These are phyloP conservation scores for Dioscorea zingiberensis DNA, from an alignment of 106 monocot species.

Conservation along the genomic window DNA sequence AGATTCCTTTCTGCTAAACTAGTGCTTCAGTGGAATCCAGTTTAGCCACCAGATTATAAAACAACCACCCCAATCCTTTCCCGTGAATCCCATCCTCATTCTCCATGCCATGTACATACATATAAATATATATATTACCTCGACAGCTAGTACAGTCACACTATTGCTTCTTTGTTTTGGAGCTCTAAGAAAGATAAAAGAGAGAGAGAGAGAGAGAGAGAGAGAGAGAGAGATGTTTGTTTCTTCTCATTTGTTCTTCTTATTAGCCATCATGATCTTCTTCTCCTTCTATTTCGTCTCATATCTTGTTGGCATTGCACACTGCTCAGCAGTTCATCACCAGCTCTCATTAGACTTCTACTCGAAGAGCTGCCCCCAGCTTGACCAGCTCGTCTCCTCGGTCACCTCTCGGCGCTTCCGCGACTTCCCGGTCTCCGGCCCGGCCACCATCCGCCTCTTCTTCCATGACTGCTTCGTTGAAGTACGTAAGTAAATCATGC, in stretches of 20 bases:
- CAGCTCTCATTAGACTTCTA: slow-evolving; percentile 69
- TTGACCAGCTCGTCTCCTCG: slow-evolving; percentile 63
- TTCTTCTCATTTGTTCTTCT: not conserved
- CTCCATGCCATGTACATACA: no score
- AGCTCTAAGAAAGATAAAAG: no score
- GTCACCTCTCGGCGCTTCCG: slow-evolving; percentile 46
- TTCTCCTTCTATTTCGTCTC: slow-evolving; percentile 34
- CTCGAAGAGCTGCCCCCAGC: slow-evolving; percentile 62
- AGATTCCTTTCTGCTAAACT: no score
- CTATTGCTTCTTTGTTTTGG: no score
- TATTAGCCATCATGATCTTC: not conserved
- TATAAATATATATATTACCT: no score
- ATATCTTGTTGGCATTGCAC: slow-evolving; percentile 13
- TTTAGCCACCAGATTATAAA: no score
- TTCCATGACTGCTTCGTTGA: slow-evolving; percentile 95
- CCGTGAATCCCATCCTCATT: no score
- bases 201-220: no score
- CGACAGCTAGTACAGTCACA: no score
- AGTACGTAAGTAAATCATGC: slow-evolving; percentile 17
- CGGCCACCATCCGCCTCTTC: slow-evolving; percentile 90
- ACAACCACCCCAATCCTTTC: no score
- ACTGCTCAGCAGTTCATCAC: slow-evolving; percentile 28
- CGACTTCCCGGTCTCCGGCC: slow-evolving; percentile 47
- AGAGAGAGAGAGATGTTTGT: no score
- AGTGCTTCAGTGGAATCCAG: no score